Conservation (phyloP, 2,329 filamentous ascomycete genomes). For the Curvularia verruculosa region DNA sequence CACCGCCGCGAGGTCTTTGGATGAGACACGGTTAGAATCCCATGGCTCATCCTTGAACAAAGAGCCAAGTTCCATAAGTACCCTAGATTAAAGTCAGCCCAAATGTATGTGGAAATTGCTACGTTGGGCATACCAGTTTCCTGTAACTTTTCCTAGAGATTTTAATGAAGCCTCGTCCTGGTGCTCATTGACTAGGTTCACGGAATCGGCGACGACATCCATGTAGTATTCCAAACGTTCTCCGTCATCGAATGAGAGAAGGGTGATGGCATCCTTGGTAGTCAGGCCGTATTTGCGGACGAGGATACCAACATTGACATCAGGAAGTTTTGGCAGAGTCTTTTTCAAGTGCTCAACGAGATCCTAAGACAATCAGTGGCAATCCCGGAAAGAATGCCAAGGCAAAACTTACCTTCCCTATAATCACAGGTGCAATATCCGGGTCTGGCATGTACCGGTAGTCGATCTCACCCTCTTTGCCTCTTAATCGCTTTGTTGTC, state of each 20-base stretch:
- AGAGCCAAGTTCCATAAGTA: slow-evolving; percentile 60
- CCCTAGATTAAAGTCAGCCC: slow-evolving; percentile 40
- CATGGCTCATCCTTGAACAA: slow-evolving; percentile 53
- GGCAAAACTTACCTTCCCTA: slow-evolving; percentile 58
- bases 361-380: slow-evolving; percentile 50
- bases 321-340: slow-evolving; percentile 74
- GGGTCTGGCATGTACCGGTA: slow-evolving; percentile 99
- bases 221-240: slow-evolving; percentile 83
- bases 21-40: slow-evolving; percentile 49
- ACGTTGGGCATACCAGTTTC: slow-evolving; percentile 59
- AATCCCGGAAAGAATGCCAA: neutral
- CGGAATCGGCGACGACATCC: slow-evolving; percentile 58
- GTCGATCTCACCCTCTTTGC: slow-evolving; percentile 96
- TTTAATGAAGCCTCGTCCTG: slow-evolving; percentile 22
- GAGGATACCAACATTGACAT: slow-evolving; percentile 69
- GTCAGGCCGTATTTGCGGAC: slow-evolving; percentile 70
- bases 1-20: slow-evolving; percentile 52
- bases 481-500: slow-evolving; percentile 79
- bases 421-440: slow-evolving; percentile 79
- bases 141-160: slow-evolving; percentile 56
- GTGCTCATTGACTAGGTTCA: slow-evolving; percentile 24
- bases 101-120: neutral
- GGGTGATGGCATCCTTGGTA: slow-evolving; percentile 79
- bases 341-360: slow-evolving; percentile 68
- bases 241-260: slow-evolving; percentile 79